These are phyloP conservation scores for Musa troglodytarum DNA, from an alignment of 176 grass and related monocot genomes.

Conservation along the genomic window DNA sequence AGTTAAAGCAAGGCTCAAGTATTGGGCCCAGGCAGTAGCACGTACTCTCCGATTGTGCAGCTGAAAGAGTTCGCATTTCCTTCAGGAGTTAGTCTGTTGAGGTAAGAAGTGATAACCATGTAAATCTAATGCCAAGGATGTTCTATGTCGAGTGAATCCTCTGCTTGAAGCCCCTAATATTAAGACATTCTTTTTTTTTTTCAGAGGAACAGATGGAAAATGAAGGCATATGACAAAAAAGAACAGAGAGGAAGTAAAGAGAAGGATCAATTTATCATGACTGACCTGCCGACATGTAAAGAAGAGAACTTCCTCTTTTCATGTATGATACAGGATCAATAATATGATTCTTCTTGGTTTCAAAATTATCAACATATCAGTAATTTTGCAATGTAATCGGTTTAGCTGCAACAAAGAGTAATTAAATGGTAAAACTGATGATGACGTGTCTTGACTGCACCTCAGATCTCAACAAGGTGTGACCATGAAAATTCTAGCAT, in stretches of 20 bases:
- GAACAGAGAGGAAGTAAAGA: neutral
- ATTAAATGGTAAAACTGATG: neutral
- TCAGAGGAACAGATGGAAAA: neutral
- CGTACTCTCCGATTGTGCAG: neutral
- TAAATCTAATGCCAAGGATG: neutral
- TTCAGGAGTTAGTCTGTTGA: neutral
- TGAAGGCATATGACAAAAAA: neutral
- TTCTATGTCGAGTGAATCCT: neutral
- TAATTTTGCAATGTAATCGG: neutral
- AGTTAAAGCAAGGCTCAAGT: slow-evolving; percentile 4
- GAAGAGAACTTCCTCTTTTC: neutral
- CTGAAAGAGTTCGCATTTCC: neutral
- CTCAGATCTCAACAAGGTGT: no score
- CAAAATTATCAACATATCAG: no score
- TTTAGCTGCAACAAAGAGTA: neutral
- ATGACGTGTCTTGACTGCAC: neutral
- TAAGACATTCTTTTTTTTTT: neutral
- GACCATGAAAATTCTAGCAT: no score
- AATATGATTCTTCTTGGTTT: neutral
- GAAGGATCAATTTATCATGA: neutral
- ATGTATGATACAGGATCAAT: neutral
- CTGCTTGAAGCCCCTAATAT: neutral
- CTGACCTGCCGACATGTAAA: neutral
- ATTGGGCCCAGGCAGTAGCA: slow-evolving; percentile 5
- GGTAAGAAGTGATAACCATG: neutral